phyloP scores from a whole-genome alignment of 1,284 basidiomycete genomes.

The Coriolopsis trogii region DNA sequence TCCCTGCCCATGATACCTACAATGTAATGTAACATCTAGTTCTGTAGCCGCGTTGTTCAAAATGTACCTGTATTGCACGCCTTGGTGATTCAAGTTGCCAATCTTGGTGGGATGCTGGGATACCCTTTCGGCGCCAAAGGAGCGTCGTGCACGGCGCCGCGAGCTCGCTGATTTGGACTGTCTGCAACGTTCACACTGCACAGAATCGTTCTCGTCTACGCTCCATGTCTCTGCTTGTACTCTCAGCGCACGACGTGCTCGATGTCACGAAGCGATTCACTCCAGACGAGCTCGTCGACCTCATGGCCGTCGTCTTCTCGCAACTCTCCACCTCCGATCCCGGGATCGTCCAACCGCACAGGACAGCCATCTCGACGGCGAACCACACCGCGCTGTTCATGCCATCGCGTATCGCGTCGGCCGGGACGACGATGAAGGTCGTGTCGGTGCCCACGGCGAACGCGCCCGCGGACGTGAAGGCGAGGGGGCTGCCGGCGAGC shows the following conservation, averaged over 20 bases:
- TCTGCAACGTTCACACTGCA: too few relatives aligned
- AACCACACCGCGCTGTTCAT: slow-evolving; percentile 68
- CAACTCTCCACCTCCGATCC: slow-evolving; percentile 26
- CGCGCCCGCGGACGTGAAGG: slow-evolving; percentile 34
- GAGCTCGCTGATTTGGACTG: too few relatives aligned
- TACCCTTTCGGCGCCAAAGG: too few relatives aligned
- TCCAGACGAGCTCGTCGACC: slow-evolving; percentile 47
- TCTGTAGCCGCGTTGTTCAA: too few relatives aligned
- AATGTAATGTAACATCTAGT: too few relatives aligned
- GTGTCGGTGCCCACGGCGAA: slow-evolving; percentile 63
- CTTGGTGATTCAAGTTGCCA: too few relatives aligned
- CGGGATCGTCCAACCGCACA: slow-evolving; percentile 47
- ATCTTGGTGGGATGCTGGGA: too few relatives aligned
- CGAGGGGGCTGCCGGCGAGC: slow-evolving; percentile 70
- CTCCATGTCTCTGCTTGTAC: slow-evolving; percentile 51
- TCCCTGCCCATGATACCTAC: too few relatives aligned
- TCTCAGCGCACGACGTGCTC: slow-evolving; percentile 55
- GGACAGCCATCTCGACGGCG: slow-evolving; percentile 48
- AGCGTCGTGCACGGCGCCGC: too few relatives aligned
- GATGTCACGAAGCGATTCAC: slow-evolving; percentile 43
- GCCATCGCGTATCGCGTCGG: slow-evolving; percentile 59
- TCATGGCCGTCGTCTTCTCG: slow-evolving; percentile 59
- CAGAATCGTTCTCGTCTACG: too few relatives aligned
- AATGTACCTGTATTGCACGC: too few relatives aligned
- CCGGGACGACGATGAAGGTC: slow-evolving; percentile 68